A percentile compares a stretch with the other conserved stretches of the same genome.
phyloP scores from a whole-genome alignment of 2,329 filamentous ascomycete genomes.

The Aspergillus intermedius region DNA sequence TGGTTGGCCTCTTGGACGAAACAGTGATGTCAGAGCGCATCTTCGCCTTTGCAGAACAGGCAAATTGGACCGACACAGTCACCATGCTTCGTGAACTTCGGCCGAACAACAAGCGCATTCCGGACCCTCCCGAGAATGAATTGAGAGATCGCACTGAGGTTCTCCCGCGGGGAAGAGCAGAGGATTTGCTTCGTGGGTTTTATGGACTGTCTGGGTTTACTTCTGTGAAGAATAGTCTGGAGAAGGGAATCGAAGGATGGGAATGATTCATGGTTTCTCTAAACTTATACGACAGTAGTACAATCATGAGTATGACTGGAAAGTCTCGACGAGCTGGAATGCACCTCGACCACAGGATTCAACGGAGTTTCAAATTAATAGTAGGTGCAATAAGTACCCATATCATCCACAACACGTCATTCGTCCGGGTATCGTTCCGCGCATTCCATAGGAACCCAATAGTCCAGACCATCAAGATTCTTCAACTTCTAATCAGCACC shows the following conservation, averaged over 20 bases:
- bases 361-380: too few species aligned
- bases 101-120: slow-evolving; percentile 33
- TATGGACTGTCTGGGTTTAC: slow-evolving; percentile 22
- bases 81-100: slow-evolving; percentile 32
- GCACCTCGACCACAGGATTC: too few species aligned
- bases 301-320: too few species aligned
- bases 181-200: slow-evolving; percentile 23
- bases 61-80: slow-evolving; percentile 41
- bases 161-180: slow-evolving; percentile 18
- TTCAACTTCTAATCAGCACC: not conserved
- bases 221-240: slow-evolving; percentile 20
- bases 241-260: slow-evolving; percentile 3
- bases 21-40: slow-evolving; percentile 46
- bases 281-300: not conserved
- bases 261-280: not conserved
- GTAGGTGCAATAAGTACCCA: too few species aligned
- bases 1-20: slow-evolving; percentile 45
- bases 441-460: not conserved
- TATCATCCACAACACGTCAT: not conserved
- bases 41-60: slow-evolving; percentile 47
- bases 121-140: slow-evolving; percentile 17
- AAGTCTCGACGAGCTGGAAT: too few species aligned
- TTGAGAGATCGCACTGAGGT: slow-evolving; percentile 19
- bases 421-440: not conserved
- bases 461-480: not conserved